Evolutionary conservation across 495 filamentous ascomycete species (phyloP).

Genomic region (Eremomyces bilateralis): DNA sequence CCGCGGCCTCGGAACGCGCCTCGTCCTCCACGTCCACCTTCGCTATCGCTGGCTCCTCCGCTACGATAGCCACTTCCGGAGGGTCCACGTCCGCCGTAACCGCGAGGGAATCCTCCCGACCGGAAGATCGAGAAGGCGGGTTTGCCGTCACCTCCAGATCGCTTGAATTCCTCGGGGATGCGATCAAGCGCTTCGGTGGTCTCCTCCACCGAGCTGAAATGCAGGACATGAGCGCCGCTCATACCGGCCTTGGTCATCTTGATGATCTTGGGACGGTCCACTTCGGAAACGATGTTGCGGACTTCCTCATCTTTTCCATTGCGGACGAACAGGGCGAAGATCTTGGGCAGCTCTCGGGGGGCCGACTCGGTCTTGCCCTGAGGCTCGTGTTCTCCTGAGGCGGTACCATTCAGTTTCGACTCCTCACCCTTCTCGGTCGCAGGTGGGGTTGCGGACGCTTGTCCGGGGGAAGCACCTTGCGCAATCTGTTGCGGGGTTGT

Average conservation of each 20-base stretch:
- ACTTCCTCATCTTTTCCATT: constrained; percentile 55
- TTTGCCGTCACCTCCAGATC: no score
- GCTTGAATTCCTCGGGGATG: constrained; percentile 53
- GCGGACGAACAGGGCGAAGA: constrained; percentile 69
- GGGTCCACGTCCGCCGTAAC: constrained; percentile 33
- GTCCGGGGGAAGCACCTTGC: constrained; percentile 28
- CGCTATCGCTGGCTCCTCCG: constrained; percentile 53
- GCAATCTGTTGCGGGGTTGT: constrained; percentile 34
- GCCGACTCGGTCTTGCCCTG: constrained; percentile 9
- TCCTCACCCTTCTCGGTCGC: constrained; percentile 17
- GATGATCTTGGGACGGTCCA: constrained; percentile 55
- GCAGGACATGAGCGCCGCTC: constrained; percentile 62
- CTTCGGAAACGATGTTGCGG: constrained; percentile 55
- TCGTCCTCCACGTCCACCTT: constrained; percentile 43
- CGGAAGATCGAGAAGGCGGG: constrained; percentile 24
- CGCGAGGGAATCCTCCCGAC: constrained; percentile 39
- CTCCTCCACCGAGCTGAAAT: constrained; percentile 56
- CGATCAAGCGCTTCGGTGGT: constrained; percentile 52
- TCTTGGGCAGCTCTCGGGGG: constrained; percentile 14
- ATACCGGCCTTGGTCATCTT: constrained; percentile 56
- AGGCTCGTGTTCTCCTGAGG: constrained; percentile 11
- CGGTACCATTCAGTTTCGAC: constrained; percentile 20
- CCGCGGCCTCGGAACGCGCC: constrained; percentile 36
- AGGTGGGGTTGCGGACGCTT: constrained; percentile 14
- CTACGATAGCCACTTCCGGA: constrained; percentile 22